Evolutionary conservation across 768 basidiomycete genomes (phyloP), one percentile per base, ranked within the genome.

Genomic region (Candolleomyces eurysporus): DNA sequence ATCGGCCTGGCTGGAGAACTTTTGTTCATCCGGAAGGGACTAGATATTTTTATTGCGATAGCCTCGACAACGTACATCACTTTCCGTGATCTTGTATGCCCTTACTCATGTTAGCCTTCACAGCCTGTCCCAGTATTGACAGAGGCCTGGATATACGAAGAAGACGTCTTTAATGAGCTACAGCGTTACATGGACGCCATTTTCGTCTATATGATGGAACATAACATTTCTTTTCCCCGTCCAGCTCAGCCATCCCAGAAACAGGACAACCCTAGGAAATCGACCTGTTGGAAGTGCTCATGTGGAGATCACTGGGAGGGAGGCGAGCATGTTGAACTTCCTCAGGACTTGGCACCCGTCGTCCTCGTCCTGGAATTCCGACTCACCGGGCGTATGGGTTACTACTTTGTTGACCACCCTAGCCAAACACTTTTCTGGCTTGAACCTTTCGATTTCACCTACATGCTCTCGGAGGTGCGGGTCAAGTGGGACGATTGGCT

Each of bases 371-470:
- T 70, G 17, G 69, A 70, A 57, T 61, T 64, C 26, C 61, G 64
- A 26, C 51, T n/a, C 16, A 59, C 52, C 1, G 62, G 63, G 5
- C 55, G 48, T 22, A 67, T 64, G 53, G 71, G 71, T 16, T 86
- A 86, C 66, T 86, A 85, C 64, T 83, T 82, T 59, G 82, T 78
- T 26, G 75, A 83, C 63, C 82, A 83, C 50, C n/a, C 63, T 0
- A 66, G 69, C 0, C 76, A 79, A 22, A 70, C 73, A 45, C 65
- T 86, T 10, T 86, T 87, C 60, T 87, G 84, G 84, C 59, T 85
- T 43, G 78, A 85, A 52, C 64, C 70, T 0, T 82, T 77, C 61
- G 69, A 78, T 2, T 75, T 75, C 0, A 49, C 61, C 1, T 61
- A 68, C 9, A 67, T 82, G 36, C 58, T 69, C 19, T 52, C 51